Conservation (phyloP, 441 rosid species). For the Gossypium trilobum region DNA sequence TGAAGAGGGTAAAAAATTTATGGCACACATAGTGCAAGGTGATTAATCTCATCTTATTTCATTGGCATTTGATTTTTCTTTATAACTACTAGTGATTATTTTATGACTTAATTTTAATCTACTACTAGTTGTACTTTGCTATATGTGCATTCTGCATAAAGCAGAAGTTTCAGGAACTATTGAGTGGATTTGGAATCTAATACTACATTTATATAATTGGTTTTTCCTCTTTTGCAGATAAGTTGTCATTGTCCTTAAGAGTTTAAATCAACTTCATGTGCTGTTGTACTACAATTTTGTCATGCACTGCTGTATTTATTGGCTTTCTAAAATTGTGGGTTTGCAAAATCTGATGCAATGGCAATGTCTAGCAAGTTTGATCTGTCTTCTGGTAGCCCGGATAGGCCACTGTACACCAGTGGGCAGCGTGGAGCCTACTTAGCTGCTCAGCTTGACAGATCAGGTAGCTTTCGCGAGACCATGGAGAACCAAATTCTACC, state of each 20-base stretch:
- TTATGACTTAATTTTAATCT: not conserved
- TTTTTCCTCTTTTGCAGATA: conserved; percentile 40
- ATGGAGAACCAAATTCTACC: conserved; percentile 60
- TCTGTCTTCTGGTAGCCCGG: conserved; percentile 74
- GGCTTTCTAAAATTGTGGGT: conserved; percentile 41
- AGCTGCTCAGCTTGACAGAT: conserved; percentile 71
- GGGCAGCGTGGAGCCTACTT: conserved; percentile 79
- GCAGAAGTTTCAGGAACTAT: not conserved
- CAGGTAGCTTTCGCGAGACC: conserved; percentile 76
- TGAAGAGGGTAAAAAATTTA: not conserved
- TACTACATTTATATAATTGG: conserved; percentile 1
- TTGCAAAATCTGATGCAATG: conserved; percentile 54
- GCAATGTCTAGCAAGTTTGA: conserved; percentile 84
- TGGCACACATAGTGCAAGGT: not conserved
- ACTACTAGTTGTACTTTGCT: not conserved
- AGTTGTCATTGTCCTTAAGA: conserved; percentile 15
- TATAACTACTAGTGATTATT: conserved; percentile 2
- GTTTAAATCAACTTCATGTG: conserved; percentile 47
- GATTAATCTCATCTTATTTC: not conserved
- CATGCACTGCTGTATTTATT: conserved; percentile 56
- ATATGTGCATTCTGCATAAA: not conserved
- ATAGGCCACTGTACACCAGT: conserved; percentile 55
- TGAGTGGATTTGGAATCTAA: conserved; percentile 9
- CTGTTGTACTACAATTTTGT: conserved; percentile 39
- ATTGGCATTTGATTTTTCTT: not conserved